Evolutionary conservation across 352 stramenopile genomes (phyloP).

Genomic region (Phytophthora cryptogea): DNA sequence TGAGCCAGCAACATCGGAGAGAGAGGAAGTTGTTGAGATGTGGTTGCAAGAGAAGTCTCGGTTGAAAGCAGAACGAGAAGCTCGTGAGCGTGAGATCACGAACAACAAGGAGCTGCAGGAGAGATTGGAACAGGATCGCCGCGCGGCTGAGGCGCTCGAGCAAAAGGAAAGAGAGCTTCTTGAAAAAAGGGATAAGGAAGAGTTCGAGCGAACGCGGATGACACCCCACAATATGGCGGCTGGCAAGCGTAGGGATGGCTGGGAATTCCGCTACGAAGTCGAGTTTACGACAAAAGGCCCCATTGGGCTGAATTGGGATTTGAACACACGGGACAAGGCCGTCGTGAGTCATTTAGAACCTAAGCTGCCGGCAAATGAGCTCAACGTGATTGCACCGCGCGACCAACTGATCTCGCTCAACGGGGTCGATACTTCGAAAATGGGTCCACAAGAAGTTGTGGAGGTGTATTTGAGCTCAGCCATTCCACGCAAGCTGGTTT

Average conservation of each 20-base stretch:
- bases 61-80: slow-evolving; percentile 39
- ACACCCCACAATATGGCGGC: slow-evolving; percentile 49
- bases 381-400: slow-evolving; percentile 52
- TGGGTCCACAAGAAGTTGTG: slow-evolving; percentile 59
- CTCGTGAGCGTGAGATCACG: slow-evolving; percentile 36
- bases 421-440: slow-evolving; percentile 59
- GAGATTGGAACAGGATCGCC: slow-evolving; percentile 41
- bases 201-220: slow-evolving; percentile 56
- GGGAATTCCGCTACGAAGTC: slow-evolving; percentile 73
- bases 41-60: slow-evolving; percentile 39
- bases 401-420: slow-evolving; percentile 75
- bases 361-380: slow-evolving; percentile 45
- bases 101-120: slow-evolving; percentile 39
- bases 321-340: slow-evolving; percentile 49
- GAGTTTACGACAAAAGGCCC: slow-evolving; percentile 56
- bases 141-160: slow-evolving; percentile 38
- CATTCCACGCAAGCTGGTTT: slow-evolving; percentile 59
- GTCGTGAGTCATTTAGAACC: slow-evolving; percentile 67
- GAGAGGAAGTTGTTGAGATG: slow-evolving; percentile 34
- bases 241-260: slow-evolving; percentile 45
- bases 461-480: slow-evolving; percentile 48
- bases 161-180: slow-evolving; percentile 34
- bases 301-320: slow-evolving; percentile 76
- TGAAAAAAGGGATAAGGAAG: slow-evolving; percentile 45
- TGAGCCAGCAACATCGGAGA: slow-evolving; percentile 37